Evolutionary conservation across 768 basidiomycete species (phyloP).

Genomic region (Neoboletus subvelutipes): DNA sequence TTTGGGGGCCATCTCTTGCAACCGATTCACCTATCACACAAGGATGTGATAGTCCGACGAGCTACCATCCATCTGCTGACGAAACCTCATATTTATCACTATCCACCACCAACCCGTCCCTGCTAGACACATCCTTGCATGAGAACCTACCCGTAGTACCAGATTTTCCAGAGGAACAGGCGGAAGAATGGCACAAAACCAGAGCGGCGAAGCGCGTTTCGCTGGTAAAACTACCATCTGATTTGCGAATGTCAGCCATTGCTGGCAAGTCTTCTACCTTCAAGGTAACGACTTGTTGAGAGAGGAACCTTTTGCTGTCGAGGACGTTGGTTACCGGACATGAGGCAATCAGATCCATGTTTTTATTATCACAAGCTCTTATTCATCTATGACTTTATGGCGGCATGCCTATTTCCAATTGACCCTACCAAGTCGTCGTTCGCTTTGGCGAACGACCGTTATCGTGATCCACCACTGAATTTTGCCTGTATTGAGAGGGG

Average conservation of each 20-base stretch:
- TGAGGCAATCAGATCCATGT: slow-evolving; percentile 1
- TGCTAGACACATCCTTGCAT: slow-evolving; percentile 32
- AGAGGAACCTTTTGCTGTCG: slow-evolving; percentile 11
- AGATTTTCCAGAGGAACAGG: slow-evolving; percentile 61
- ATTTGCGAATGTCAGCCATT: slow-evolving; percentile 34
- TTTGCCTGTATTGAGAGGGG: neutral
- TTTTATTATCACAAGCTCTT: slow-evolving; percentile 7
- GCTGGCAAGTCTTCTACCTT: slow-evolving; percentile 17
- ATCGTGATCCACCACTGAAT: neutral
- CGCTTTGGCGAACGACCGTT: slow-evolving; percentile 1
- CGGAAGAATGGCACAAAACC: slow-evolving; percentile 89
- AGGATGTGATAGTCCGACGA: slow-evolving; percentile 30
- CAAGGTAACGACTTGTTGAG: slow-evolving; percentile 1
- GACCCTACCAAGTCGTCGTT: neutral
- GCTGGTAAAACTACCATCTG: slow-evolving; percentile 69
- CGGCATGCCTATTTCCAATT: slow-evolving; percentile 6
- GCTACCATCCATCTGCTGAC: slow-evolving; percentile 33
- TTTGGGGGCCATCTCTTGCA: slow-evolving; percentile 31
- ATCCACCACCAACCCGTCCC: slow-evolving; percentile 19
- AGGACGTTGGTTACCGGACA: slow-evolving; percentile 2
- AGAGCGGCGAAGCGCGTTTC: slow-evolving; percentile 84
- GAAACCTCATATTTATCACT: slow-evolving; percentile 24
- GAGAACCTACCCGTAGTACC: slow-evolving; percentile 47
- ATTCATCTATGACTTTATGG: neutral
- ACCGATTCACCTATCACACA: slow-evolving; percentile 37